A percentile compares a stretch with the other conserved stretches of the same genome.
Evolutionary conservation across 148 eudicot genomes (phyloP).

Genomic region (Agrostemma githago): DNA sequence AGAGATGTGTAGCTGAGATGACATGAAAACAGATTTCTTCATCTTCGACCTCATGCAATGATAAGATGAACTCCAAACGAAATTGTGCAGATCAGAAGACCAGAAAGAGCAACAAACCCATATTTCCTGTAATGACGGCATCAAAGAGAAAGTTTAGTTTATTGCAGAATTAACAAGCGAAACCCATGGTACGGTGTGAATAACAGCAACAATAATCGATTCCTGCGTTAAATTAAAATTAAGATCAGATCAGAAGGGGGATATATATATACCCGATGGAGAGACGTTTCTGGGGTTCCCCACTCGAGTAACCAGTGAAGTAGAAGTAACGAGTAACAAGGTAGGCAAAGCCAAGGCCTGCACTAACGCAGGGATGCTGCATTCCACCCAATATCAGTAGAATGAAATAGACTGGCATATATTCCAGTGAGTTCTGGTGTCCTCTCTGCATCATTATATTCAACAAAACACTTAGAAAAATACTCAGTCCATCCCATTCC

Average conservation of each 20-base stretch:
- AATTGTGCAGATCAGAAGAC: slow-evolving; percentile 50
- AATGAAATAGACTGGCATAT: slow-evolving; percentile 75
- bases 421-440: slow-evolving; percentile 88
- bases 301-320: slow-evolving; percentile 85
- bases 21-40: not conserved
- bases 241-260: not conserved
- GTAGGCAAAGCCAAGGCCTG: slow-evolving; percentile 50
- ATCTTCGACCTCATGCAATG: slow-evolving; percentile 14
- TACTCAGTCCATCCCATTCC: no score
- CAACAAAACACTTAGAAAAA: not conserved
- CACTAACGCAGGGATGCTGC: slow-evolving; percentile 52
- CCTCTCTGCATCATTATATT: slow-evolving; percentile 79
- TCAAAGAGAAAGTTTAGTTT: not conserved
- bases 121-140: slow-evolving; percentile 54
- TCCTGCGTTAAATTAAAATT: not conserved
- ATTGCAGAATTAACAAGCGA: not conserved
- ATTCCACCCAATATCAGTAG: slow-evolving; percentile 75
- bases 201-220: no score
- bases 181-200: no score
- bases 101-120: slow-evolving; percentile 43
- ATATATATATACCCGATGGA: slow-evolving; percentile 44
- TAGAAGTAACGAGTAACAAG: slow-evolving; percentile 60
- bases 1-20: not conserved
- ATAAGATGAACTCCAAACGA: slow-evolving; percentile 55
- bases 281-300: slow-evolving; percentile 70